A percentile compares a stretch with the other conserved stretches of the same genome.
These are phyloP conservation scores for Leishmania amazonensis DNA, from an alignment of 208 protist species.

Conservation along the genomic window DNA sequence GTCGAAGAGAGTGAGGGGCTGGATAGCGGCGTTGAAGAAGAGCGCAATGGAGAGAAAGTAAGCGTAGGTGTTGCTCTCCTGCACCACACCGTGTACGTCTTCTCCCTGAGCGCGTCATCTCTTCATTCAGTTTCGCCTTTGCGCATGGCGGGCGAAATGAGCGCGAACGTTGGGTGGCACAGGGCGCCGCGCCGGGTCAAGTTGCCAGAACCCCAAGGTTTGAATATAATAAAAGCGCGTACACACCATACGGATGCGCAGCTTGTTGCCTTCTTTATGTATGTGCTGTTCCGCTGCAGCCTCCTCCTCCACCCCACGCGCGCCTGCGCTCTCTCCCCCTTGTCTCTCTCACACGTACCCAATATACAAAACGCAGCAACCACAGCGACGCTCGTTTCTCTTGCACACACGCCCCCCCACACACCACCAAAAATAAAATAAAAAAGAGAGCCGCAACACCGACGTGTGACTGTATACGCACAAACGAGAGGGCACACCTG, in stretches of 20 bases:
- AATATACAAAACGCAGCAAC: neutral
- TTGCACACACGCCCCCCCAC: neutral
- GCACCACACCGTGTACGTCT: neutral
- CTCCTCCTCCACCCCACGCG: neutral
- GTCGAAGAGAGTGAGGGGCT: neutral
- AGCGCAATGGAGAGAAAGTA: neutral
- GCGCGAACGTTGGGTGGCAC: neutral
- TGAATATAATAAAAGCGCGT: neutral
- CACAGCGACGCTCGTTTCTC: neutral
- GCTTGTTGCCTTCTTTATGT: neutral
- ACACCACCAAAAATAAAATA: neutral
- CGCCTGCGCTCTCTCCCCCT: neutral
- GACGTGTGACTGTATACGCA: neutral
- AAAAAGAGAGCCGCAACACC: neutral
- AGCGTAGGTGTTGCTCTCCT: neutral
- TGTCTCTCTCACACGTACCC: neutral
- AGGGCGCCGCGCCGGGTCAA: neutral
- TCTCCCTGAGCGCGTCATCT: neutral
- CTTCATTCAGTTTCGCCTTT: neutral
- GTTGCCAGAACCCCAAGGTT: neutral
- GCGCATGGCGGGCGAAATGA: neutral
- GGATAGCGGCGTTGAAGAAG: neutral
- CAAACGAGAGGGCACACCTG: neutral
- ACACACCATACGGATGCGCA: neutral
- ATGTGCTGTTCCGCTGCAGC: no score